Conservation (phyloP, 2,329 filamentous ascomycete species). For the Pseudogymnoascus verrucosus region DNA sequence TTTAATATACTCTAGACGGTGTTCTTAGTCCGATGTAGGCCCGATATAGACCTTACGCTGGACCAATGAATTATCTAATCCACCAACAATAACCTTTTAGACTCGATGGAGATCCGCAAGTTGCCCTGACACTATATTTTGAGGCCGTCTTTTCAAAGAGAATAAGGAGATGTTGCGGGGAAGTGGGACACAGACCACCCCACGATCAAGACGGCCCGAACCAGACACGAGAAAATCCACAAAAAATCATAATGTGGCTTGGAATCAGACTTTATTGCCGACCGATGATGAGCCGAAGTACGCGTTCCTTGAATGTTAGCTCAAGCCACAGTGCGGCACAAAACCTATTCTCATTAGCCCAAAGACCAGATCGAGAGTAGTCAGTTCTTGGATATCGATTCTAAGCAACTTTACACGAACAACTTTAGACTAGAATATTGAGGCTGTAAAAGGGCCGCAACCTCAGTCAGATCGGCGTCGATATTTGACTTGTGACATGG, state of each 20-base stretch:
- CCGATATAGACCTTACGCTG: neutral
- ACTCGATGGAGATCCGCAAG: neutral
- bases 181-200: neutral
- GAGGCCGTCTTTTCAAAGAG: neutral
- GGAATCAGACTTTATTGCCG: neutral
- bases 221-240: neutral
- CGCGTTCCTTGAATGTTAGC: neutral
- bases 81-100: neutral
- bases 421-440: neutral
- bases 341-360: neutral
- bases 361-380: neutral
- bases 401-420: neutral
- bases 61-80: neutral
- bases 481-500: neutral
- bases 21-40: constrained; percentile 2
- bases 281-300: neutral
- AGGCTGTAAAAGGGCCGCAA: neutral
- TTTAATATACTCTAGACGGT: neutral
- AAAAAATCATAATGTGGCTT: neutral
- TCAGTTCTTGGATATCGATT: neutral
- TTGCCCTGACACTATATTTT: neutral
- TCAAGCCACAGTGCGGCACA: neutral
- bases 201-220: constrained; percentile 3
- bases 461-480: neutral
- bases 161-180: neutral